Conservation (phyloP, 1,139 yeast species). For the Pichia sp. region DNA sequence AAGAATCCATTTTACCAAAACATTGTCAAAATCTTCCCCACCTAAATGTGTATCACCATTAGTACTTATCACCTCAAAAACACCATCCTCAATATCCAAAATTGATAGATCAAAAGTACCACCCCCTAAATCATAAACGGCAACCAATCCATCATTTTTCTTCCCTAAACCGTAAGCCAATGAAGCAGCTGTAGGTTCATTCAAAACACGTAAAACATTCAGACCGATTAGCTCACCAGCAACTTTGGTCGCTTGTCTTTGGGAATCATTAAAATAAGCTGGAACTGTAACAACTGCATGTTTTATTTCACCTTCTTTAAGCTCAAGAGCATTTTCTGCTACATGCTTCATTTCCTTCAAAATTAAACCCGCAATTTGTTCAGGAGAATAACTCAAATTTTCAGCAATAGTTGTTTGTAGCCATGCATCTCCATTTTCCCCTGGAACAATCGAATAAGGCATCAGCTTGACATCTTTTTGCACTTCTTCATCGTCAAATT, state of each 20-base stretch:
- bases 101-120: constrained; percentile 80
- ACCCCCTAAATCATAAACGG: constrained; percentile 78
- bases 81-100: constrained; percentile 72
- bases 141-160: constrained; percentile 56
- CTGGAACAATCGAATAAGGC: constrained; percentile 49
- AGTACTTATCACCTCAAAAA: constrained; percentile 76
- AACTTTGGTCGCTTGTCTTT: constrained; percentile 68
- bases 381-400: constrained; percentile 38
- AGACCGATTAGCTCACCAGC: constrained; percentile 64
- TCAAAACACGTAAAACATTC: constrained; percentile 60
- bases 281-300: constrained; percentile 77
- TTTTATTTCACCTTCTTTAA: constrained; percentile 30
- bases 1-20: constrained; percentile 48
- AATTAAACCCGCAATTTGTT: constrained; percentile 49
- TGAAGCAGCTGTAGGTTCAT: constrained; percentile 81
- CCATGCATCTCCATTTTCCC: constrained; percentile 59
- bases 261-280: constrained; percentile 73
- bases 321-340: constrained; percentile 40
- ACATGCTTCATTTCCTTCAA: constrained; percentile 48
- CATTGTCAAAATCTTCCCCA: constrained; percentile 73
- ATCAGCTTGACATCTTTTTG: constrained; percentile 49
- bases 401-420: constrained; percentile 33
- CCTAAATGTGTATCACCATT: constrained; percentile 81
- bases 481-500: constrained; percentile 55
- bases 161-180: constrained; percentile 65